A percentile compares a stretch with the other conserved stretches of the same genome.
phyloP scores from a whole-genome alignment of 1,284 basidiomycete species.

The Phylloporus sp. region DNA sequence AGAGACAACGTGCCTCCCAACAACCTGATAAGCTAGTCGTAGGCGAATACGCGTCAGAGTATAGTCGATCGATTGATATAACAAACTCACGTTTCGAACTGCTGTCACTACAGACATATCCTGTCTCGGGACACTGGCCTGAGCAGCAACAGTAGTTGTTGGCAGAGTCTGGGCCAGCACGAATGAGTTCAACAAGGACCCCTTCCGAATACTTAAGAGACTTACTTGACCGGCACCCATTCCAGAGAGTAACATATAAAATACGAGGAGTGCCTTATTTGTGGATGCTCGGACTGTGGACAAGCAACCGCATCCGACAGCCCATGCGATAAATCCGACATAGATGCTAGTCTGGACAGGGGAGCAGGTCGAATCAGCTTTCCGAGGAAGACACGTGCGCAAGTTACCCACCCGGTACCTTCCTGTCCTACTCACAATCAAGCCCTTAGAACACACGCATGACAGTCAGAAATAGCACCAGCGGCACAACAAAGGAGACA shows the following conservation, averaged over 20 bases:
- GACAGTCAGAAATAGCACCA: slow-evolving; percentile 9
- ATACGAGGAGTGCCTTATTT: slow-evolving; percentile 55
- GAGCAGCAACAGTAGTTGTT: slow-evolving; percentile 69
- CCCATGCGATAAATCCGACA: slow-evolving; percentile 71
- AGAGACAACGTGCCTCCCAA: slow-evolving; percentile 68
- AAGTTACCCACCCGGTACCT: slow-evolving; percentile 54
- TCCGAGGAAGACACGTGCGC: background rate
- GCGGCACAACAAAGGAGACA: slow-evolving; percentile 20
- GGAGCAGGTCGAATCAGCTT: slow-evolving; percentile 1
- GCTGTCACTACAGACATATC: slow-evolving; percentile 78
- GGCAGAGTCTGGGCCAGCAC: slow-evolving; percentile 52
- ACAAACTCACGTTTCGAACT: slow-evolving; percentile 57
- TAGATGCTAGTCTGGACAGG: slow-evolving; percentile 57
- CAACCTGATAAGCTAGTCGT: slow-evolving; percentile 58
- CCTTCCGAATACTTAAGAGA: too few relatives aligned
- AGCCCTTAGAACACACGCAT: slow-evolving; percentile 47
- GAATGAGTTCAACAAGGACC: slow-evolving; percentile 6
- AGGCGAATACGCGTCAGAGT: slow-evolving; percentile 2
- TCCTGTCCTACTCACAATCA: slow-evolving; percentile 67
- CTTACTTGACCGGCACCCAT: slow-evolving; percentile 67
- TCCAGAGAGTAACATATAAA: slow-evolving; percentile 72
- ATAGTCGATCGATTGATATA: background rate
- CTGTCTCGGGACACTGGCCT: slow-evolving; percentile 65
- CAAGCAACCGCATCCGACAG: slow-evolving; percentile 69
- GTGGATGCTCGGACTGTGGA: slow-evolving; percentile 61